Evolutionary conservation across 306 rosid species (phyloP).

Genomic region (Cicer judaicum): DNA sequence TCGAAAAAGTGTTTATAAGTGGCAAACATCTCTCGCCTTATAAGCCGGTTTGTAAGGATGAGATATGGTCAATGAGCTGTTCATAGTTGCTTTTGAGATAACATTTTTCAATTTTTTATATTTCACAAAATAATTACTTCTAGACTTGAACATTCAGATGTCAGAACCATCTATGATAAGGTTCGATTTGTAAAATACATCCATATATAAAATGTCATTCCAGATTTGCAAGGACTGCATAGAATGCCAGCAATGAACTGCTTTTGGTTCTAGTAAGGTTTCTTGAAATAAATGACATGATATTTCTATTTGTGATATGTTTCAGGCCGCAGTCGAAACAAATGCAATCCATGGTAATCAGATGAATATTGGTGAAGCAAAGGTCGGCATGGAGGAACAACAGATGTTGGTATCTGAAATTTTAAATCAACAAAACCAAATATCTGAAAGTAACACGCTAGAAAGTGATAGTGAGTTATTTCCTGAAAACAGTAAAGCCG

Average conservation of each 20-base stretch:
- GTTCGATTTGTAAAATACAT: not conserved
- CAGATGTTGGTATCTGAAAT: slow-evolving; percentile 51
- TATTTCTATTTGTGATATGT: slow-evolving; percentile 3
- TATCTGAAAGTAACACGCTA: slow-evolving; percentile 54
- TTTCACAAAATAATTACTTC: not conserved
- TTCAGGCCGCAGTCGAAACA: slow-evolving; percentile 66
- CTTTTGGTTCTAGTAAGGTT: too few relatives aligned
- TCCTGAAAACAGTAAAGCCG: slow-evolving; percentile 64
- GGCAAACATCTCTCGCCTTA: too few relatives aligned
- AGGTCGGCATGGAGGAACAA: slow-evolving; percentile 49
- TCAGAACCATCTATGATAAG: not conserved
- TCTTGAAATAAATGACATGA: too few relatives aligned
- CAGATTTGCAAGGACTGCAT: too few relatives aligned
- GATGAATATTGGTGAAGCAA: slow-evolving; percentile 51
- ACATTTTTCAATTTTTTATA: not conserved
- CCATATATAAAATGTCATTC: too few relatives aligned
- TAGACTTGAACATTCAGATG: not conserved
- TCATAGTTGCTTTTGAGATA: not conserved
- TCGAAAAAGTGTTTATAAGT: too few relatives aligned
- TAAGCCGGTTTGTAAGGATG: too few relatives aligned
- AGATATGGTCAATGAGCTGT: not conserved
- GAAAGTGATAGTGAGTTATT: slow-evolving; percentile 56
- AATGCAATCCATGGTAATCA: slow-evolving; percentile 50
- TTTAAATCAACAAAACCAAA: slow-evolving; percentile 60
- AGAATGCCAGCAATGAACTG: too few relatives aligned